Evolutionary conservation across 495 filamentous ascomycete genomes (phyloP), one percentile per base, ranked within the genome.

Genomic region (Cercophora samala): DNA sequence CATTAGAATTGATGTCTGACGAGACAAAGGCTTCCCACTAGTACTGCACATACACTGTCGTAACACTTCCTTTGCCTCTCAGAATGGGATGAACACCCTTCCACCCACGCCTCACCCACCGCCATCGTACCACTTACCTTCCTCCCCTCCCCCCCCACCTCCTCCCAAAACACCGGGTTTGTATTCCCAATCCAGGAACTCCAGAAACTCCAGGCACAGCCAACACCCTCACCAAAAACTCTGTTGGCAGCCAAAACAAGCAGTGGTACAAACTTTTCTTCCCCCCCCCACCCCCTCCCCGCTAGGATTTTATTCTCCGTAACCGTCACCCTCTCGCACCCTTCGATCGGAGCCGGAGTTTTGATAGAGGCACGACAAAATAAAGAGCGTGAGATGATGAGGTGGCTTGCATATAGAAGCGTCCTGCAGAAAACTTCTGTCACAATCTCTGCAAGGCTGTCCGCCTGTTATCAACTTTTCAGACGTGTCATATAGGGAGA

Each of bases 241-340:
- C 26, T 6, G 26, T 29, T 29, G 26, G 26, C 8, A 0, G 4
- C 26, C 26, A 29, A 46, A 46, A 46, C 8, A 60, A 78, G 80
- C 51, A 17, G 37, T 46, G 6, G 15, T 46, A 46, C 37, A 46
- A 46, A 46, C 37, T 46, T 29, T 29, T 8, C 26, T 8, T 8
- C 8, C 37, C 11, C 37, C 37, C 8, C 37, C n/a, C n/a, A n/a
- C 26, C 26, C 26, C 8, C 37, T 17, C 37, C 37, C 8, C 37
- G 13, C 37, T 46, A 46, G 37, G 37, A 46, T 46, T 46, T 46
- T 46, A 46, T 46, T 46, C 37, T 46, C 37, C 37, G 37, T 46
- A 46, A 13, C 13, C 37, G 13, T 46, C 37, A 46, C 29, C 29
- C 29, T 8, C 8, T 32, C 29, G 29, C 29, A 32, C 4, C 29